phyloP scores from a whole-genome alignment of 345 rosid genomes.

The Cardamine occulta region DNA sequence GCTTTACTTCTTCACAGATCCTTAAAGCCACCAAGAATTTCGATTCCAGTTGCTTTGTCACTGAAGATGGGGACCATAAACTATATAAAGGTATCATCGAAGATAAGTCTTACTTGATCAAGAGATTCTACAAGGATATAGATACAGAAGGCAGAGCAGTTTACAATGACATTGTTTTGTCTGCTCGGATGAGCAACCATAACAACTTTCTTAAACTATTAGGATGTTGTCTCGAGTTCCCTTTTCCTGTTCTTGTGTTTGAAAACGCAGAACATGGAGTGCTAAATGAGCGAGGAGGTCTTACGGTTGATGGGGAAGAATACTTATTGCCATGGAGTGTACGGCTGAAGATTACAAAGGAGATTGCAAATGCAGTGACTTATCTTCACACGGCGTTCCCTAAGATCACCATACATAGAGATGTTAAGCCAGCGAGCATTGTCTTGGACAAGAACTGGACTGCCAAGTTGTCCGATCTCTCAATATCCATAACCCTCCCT shows the following conservation, averaged over 20 bases:
- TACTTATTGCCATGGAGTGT: slow-evolving; percentile 10
- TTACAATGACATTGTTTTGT: background rate
- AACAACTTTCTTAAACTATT: slow-evolving; percentile 14
- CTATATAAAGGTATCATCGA: background rate
- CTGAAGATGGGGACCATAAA: background rate
- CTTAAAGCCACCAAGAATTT: slow-evolving; percentile 17
- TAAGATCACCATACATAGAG: slow-evolving; percentile 17
- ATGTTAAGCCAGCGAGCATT: background rate
- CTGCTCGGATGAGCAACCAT: slow-evolving; percentile 4
- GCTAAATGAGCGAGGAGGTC: background rate
- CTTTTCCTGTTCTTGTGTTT: slow-evolving; percentile 15
- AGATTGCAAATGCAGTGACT: slow-evolving; percentile 23
- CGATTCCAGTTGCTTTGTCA: background rate
- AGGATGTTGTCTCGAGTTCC: slow-evolving; percentile 14
- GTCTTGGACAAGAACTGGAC: slow-evolving; percentile 11
- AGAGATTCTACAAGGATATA: background rate
- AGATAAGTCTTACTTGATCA: background rate
- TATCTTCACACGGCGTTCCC: slow-evolving; percentile 26
- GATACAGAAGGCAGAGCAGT: background rate
- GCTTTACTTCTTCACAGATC: slow-evolving; percentile 3
- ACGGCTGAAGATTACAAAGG: slow-evolving; percentile 10
- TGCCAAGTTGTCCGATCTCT: slow-evolving; percentile 12
- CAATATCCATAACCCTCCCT: background rate
- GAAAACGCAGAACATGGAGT: slow-evolving; percentile 23
- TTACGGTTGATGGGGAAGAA: background rate